Percentiles rank a stretch among this genome's conserved stretches.
Conservation (phyloP, 768 basidiomycete species). For the Pisolithus orientalis region DNA sequence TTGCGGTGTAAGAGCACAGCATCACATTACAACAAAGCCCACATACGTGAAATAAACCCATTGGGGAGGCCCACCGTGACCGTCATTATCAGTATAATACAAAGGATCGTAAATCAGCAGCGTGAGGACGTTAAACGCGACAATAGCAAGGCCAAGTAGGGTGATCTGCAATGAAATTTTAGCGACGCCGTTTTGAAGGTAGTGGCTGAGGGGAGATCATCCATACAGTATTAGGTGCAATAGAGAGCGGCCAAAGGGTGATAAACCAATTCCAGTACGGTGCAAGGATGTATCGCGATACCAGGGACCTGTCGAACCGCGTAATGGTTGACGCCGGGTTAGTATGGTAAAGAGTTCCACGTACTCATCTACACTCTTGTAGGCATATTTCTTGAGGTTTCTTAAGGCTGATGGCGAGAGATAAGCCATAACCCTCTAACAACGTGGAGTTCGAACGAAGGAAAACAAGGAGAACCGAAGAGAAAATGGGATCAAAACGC, state of each 20-base stretch:
- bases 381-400: conserved; percentile 72
- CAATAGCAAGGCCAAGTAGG: conserved; percentile 72
- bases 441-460: background rate
- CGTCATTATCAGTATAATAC: conserved; percentile 64
- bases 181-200: background rate
- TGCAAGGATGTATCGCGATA: conserved; percentile 70
- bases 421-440: conserved; percentile 46
- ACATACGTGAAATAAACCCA: conserved; percentile 91
- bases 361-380: conserved; percentile 78
- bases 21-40: background rate
- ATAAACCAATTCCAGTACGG: conserved; percentile 93
- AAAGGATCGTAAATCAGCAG: conserved; percentile 79
- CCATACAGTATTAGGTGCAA: conserved; percentile 88
- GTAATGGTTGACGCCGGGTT: conserved; percentile 1
- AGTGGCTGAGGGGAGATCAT: background rate
- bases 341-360: conserved; percentile 15
- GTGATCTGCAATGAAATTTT: conserved; percentile 64
- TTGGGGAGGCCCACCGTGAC: conserved; percentile 54
- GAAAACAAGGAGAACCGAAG: background rate
- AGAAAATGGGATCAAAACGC: background rate
- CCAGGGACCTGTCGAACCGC: conserved; percentile 49
- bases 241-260: conserved; percentile 73
- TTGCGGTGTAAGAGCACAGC: background rate
- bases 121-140: conserved; percentile 79
- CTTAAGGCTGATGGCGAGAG: conserved; percentile 61